Percentiles rank a stretch among this genome's conserved stretches.
Evolutionary conservation across 768 basidiomycete species (phyloP).

Genomic region (Fibroporia radiculosa): DNA sequence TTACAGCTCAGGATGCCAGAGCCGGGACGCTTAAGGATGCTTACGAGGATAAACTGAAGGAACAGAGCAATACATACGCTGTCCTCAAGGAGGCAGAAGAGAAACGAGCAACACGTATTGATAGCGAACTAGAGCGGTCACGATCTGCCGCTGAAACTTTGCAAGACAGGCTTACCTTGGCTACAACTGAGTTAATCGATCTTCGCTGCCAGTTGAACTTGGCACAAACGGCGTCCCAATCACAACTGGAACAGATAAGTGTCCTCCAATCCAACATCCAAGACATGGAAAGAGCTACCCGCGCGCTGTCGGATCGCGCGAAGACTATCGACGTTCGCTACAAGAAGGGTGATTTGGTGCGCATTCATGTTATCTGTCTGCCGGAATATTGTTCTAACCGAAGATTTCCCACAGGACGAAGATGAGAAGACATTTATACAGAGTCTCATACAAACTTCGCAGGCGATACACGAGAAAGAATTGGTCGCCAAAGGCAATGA

Average conservation of each 20-base stretch:
- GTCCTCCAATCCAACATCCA: slow-evolving; percentile 15
- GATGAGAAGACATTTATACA: slow-evolving; percentile 27
- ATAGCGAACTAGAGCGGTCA: slow-evolving; percentile 14
- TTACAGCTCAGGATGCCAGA: slow-evolving; percentile 9
- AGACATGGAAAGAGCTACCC: slow-evolving; percentile 16
- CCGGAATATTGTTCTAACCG: neutral
- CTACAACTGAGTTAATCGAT: slow-evolving; percentile 11
- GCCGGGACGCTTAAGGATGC: slow-evolving; percentile 7
- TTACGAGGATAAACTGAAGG: slow-evolving; percentile 11
- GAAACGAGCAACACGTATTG: slow-evolving; percentile 9
- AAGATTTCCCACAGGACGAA: slow-evolving; percentile 15
- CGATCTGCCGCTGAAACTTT: slow-evolving; percentile 7
- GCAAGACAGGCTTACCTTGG: slow-evolving; percentile 10
- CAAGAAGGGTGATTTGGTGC: slow-evolving; percentile 22
- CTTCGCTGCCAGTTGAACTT: slow-evolving; percentile 14
- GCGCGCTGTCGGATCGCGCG: slow-evolving; percentile 14
- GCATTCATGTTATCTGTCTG: slow-evolving; percentile 2
- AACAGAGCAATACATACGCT: slow-evolving; percentile 5
- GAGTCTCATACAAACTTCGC: slow-evolving; percentile 22
- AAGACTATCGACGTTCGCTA: slow-evolving; percentile 24
- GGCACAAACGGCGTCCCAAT: slow-evolving; percentile 14
- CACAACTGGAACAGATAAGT: slow-evolving; percentile 15
- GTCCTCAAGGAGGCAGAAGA: slow-evolving; percentile 7
- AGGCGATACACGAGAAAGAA: slow-evolving; percentile 25
- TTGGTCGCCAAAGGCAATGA: slow-evolving; percentile 28